Evolutionary conservation across 495 filamentous ascomycete species (phyloP).

Genomic region (Lophium mytilinum): DNA sequence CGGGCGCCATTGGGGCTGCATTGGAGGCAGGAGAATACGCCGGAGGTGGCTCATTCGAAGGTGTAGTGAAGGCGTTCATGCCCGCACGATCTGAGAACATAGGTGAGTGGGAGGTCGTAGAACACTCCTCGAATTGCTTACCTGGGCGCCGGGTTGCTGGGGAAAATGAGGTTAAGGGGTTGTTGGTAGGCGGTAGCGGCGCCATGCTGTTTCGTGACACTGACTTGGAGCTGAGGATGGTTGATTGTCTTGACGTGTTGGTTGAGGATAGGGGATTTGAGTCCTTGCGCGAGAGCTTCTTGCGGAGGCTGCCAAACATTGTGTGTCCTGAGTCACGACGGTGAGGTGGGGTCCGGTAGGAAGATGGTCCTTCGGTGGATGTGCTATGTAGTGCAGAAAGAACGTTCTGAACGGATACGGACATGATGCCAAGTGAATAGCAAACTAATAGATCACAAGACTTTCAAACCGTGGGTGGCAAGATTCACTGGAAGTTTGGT

Average conservation of each 20-base stretch:
- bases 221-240: background rate
- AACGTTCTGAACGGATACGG: too few species aligned
- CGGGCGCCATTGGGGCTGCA: constrained; percentile 5
- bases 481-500: too few species aligned
- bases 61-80: constrained; percentile 33
- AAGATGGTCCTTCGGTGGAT: too few species aligned
- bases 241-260: background rate
- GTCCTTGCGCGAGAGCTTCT: constrained; percentile 13
- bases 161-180: constrained; percentile 10
- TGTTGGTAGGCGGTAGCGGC: constrained; percentile 5
- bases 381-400: too few species aligned
- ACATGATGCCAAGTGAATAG: too few species aligned
- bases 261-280: constrained; percentile 4
- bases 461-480: too few species aligned
- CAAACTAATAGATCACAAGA: too few species aligned
- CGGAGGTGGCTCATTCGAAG: constrained; percentile 40
- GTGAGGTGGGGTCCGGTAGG: too few species aligned
- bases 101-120: constrained; percentile 1
- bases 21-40: constrained; percentile 32
- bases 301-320: constrained; percentile 11
- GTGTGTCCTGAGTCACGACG: background rate
- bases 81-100: constrained; percentile 28
- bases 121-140: constrained; percentile 10
- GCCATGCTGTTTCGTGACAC: background rate
- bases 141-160: constrained; percentile 31